Evolutionary conservation across 495 filamentous ascomycete species (phyloP).

Genomic region (Friedmanniomyces endolithicus): DNA sequence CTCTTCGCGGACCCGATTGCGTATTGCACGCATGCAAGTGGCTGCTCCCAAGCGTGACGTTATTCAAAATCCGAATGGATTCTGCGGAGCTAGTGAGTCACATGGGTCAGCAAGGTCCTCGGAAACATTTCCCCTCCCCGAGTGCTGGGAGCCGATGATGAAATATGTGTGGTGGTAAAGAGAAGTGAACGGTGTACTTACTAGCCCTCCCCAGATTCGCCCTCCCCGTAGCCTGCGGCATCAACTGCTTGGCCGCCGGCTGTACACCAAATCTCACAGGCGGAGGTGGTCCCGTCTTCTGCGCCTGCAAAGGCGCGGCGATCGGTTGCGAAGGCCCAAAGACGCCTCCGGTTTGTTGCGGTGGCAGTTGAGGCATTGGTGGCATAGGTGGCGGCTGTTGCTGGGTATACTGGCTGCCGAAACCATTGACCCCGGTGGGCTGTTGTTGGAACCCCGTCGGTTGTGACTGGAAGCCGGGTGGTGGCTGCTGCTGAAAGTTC

Average conservation of each 20-base stretch:
- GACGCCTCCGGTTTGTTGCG: constrained; percentile 21
- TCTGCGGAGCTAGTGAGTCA: constrained; percentile 81
- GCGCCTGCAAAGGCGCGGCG: constrained; percentile 51
- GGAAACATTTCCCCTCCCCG: too few relatives aligned
- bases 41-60: neutral
- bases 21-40: neutral
- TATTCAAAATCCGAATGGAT: constrained; percentile 75
- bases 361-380: constrained; percentile 22
- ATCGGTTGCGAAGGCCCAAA: constrained; percentile 16
- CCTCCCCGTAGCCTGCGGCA: constrained; percentile 81
- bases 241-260: constrained; percentile 57
- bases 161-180: too few relatives aligned
- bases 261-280: constrained; percentile 78
- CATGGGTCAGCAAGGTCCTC: too few relatives aligned
- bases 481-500: neutral
- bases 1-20: neutral
- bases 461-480: neutral
- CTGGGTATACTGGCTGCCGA: neutral
- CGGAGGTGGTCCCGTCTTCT: constrained; percentile 89
- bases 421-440: constrained; percentile 13
- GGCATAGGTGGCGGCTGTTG: constrained; percentile 23
- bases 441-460: constrained; percentile 23
- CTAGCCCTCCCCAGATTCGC: constrained; percentile 89
- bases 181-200: too few relatives aligned
- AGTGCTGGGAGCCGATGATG: too few relatives aligned